Percentiles rank a stretch among this genome's conserved stretches.
Evolutionary conservation across 2,329 filamentous ascomycete genomes (phyloP).

Genomic region (Xylariaceae sp.): DNA sequence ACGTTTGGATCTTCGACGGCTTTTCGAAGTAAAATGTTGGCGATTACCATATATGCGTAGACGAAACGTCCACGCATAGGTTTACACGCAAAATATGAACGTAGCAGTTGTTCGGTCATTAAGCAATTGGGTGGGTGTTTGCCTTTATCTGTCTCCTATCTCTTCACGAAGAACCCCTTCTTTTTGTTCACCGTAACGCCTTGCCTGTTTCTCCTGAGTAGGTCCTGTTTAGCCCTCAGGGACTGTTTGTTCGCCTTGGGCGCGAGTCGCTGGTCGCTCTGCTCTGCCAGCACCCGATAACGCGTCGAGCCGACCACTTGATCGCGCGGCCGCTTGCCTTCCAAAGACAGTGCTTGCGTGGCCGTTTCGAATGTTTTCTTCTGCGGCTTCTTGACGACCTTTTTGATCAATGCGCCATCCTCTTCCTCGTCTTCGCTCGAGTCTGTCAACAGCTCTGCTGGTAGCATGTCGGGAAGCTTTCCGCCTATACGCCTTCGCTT

Average conservation of each 20-base stretch:
- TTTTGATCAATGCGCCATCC: conserved; percentile 20
- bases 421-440: conserved; percentile 33
- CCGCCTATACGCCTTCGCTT: conserved; percentile 32
- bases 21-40: too few relatives aligned
- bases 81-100: too few relatives aligned
- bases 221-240: conserved; percentile 38
- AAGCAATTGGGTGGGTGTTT: background rate
- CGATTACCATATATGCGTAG: too few relatives aligned
- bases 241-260: conserved; percentile 44
- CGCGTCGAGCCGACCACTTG: conserved; percentile 49
- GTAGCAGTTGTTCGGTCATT: background rate
- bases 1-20: too few relatives aligned
- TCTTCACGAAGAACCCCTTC: conserved; percentile 44
- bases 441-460: conserved; percentile 50
- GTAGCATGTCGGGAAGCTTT: conserved; percentile 44
- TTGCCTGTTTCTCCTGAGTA: conserved; percentile 44
- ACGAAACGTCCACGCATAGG: too few relatives aligned
- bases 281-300: conserved; percentile 46
- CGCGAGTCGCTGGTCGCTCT: conserved; percentile 44
- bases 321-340: conserved; percentile 41
- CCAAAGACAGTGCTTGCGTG: conserved; percentile 35
- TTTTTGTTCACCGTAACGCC: conserved; percentile 28
- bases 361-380: conserved; percentile 42
- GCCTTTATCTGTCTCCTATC: conserved; percentile 4
- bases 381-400: conserved; percentile 30